Base-by-base conservation (phyloP, 371 early-diverging fungal genomes). In the Mortierella sp. region DNA sequence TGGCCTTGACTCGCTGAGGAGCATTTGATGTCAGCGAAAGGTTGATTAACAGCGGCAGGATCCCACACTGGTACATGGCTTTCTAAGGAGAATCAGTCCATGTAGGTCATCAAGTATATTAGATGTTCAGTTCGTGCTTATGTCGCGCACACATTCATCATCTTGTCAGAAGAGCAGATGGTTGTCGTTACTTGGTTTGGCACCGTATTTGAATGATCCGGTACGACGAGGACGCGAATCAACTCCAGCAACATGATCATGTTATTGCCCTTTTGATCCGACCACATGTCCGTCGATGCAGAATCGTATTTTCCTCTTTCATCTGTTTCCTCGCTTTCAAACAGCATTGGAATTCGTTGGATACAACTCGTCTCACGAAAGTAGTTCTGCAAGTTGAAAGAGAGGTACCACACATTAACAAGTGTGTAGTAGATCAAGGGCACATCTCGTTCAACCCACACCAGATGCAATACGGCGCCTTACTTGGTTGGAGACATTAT, bases 401-500 rank as follows among this genome's bases (percentile, higher is more conserved):
- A 34, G 0, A 24, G 4, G 2, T 19, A n/a, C 19, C 16, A 21
- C 43, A 13, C 7, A 16, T 18, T 43, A 18, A 16, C 13, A 43
- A 16, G 5, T 5, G 10, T 34, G 34, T 34, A 34, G n/a, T n/a
- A n/a, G n/a, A n/a, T n/a, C n/a, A n/a, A n/a, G n/a, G n/a, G n/a
- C n/a, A n/a, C n/a, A n/a, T n/a, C n/a, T n/a, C n/a, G n/a, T n/a
- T n/a, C n/a, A n/a, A n/a, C n/a, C n/a, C n/a, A n/a, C n/a, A 34
- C n/a, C 3, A 42, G 21, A 5, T 7, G 3, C 48, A 16, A 27
- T 4, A 47, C 6, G 21, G 38, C 21, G n/a, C 26, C 58, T 9
- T 82, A 94, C 94, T 86, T 97, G 98, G 82, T 98, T 97, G 8
- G 96, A 95, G 9, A 94, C 92, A 69, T 98, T 98, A 81, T 95